Base-by-base conservation (phyloP, 2,329 filamentous ascomycete species). In the Alternaria triticimaculans region DNA sequence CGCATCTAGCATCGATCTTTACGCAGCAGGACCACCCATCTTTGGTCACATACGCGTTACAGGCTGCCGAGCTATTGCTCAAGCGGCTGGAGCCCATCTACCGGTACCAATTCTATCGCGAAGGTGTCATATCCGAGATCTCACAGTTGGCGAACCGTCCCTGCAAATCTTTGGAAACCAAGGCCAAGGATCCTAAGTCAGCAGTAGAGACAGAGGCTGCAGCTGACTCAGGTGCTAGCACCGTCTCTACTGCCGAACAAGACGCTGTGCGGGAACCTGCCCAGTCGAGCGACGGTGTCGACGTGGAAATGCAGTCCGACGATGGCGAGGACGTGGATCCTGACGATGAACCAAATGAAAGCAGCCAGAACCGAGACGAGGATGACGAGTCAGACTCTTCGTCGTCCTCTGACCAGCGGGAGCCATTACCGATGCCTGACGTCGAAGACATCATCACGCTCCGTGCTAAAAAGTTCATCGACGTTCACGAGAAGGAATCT, bases 21-120 rank as follows among this genome's bases (percentile, higher is more conserved):
- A 97, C 95, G 0, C 96, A 99, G 74, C 92, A 97, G 78, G 96
- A 99, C 72, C 94, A 99, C 71, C 88, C 93, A 1, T 90, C 90
- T 3, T 84, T 99, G 6, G 94, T 98, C 10, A 92, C 94, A 66
- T 91, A 90, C 69, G 95, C 93, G 18, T 84, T 99, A 15, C 93
- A 97, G 75, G 95, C 94, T 41, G 92, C 95, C 0, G 94, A 97
- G 78, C 84, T 99, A 6, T 86, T 99, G 1, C 87, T 97, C 63
- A 90, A 90, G 73, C 90, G 96, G 18, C 84, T 99, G 6, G 93
- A 94, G 66, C 86, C 90, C 21, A 92, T 98, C 28, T 99, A 99
- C 76, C 90, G 93, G 25, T 97, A 97, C 73, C 96, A 99, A 73
- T 95, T 99, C 71, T 97, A 99, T 76, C 92, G 96, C 0, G 96